Conservation (phyloP, 2,329 filamentous ascomycete genomes). For the Venturia nashicola region DNA sequence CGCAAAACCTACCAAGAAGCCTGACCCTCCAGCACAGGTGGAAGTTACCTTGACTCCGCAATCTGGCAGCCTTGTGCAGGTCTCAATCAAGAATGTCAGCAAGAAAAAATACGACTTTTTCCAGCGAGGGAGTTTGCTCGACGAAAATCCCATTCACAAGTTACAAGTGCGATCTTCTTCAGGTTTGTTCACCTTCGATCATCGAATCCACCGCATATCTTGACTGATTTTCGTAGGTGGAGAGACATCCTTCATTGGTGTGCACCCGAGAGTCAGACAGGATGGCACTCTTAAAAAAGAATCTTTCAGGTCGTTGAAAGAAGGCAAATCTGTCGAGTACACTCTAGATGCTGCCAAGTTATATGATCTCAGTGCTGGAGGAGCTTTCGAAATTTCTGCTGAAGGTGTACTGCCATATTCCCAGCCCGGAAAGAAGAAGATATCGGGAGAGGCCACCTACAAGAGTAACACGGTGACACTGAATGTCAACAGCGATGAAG, state of each 20-base stretch:
- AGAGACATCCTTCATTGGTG: conserved; percentile 1
- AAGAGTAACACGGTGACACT: neutral
- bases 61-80: neutral
- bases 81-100: neutral
- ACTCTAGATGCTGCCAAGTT: neutral
- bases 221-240: neutral
- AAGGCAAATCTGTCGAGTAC: neutral
- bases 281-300: neutral
- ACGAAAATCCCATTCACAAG: conserved; percentile 1
- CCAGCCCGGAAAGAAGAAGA: neutral
- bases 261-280: neutral
- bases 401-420: conserved; percentile 2
- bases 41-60: neutral
- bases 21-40: neutral
- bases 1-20: neutral
- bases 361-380: conserved; percentile 7
- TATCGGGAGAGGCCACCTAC: conserved; percentile 1
- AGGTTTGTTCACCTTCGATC: neutral
- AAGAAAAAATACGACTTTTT: neutral
- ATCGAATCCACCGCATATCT: neutral
- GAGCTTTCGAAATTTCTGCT: neutral
- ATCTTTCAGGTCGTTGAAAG: neutral
- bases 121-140: neutral
- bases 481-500: neutral
- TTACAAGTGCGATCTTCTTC: neutral